phyloP scores from a whole-genome alignment of 1,284 basidiomycete species.

The Fomitopsis schrenkii region DNA sequence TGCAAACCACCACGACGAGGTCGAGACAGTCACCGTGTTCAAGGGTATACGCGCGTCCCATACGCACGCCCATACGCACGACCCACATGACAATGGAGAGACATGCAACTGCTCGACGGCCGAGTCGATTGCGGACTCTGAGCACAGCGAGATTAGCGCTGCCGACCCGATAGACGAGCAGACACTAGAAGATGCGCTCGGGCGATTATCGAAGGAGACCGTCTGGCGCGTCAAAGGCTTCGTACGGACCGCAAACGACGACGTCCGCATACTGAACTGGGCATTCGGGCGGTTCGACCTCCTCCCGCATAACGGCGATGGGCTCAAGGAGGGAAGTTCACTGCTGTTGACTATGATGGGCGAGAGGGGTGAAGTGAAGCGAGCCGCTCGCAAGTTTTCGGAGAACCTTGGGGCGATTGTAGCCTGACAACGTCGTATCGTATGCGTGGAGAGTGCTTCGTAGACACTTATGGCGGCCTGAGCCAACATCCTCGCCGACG shows the following conservation, averaged over 20 bases:
- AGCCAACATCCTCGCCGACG: no score
- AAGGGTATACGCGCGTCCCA: conserved; percentile 29
- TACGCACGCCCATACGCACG: conserved; percentile 19
- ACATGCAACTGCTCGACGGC: not conserved
- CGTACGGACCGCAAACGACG: conserved; percentile 46
- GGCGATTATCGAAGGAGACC: conserved; percentile 56
- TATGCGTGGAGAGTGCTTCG: no score
- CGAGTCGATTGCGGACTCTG: not conserved
- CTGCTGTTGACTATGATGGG: conserved; percentile 84
- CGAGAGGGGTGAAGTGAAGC: conserved; percentile 73
- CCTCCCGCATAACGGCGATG: conserved; percentile 33
- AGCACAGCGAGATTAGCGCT: not conserved
- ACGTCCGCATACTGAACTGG: conserved; percentile 76
- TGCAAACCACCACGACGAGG: conserved; percentile 67
- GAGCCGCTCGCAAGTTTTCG: conserved; percentile 55
- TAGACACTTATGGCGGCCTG: no score
- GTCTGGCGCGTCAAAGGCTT: conserved; percentile 85
- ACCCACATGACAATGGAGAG: conserved; percentile 24
- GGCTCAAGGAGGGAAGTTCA: conserved; percentile 30
- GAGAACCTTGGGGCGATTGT: conserved; percentile 40
- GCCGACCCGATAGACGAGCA: conserved; percentile 18
- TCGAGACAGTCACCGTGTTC: conserved; percentile 71
- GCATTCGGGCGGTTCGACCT: conserved; percentile 85
- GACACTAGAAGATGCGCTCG: conserved; percentile 43
- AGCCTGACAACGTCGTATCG: not conserved